Evolutionary conservation across 2,329 filamentous ascomycete species (phyloP), one percentile per base, ranked within the genome.

Genomic region (Scytalidium sp.): DNA sequence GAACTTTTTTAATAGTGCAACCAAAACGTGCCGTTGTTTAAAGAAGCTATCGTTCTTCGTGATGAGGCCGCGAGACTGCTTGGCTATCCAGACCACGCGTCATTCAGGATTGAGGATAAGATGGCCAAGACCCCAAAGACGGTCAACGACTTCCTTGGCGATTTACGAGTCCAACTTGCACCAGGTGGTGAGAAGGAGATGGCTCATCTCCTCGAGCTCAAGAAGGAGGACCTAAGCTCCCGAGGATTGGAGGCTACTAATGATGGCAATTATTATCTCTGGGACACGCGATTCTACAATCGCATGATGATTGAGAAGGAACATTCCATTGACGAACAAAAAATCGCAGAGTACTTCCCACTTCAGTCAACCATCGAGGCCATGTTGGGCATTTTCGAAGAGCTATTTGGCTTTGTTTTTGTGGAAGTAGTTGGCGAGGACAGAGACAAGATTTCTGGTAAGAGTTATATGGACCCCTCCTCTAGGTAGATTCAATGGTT

Each of bases 331-430:
- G 87, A 93, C 56, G 88, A 93, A 66, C 82, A 85, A 60, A 81
- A 85, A 64, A 88, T 94, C 61, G 84, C 89, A 9, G 87, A 94
- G 69, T 94, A 92, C 70, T 94, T 94, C 71, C 89, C 90, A 3
- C 76, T 93, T 6, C 76, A 83, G 52, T 80, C 82, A 13, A 90
- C 87, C 0, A 84, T 94, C 45, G 76, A 78, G 22, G 85, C 83
- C 50, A 93, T 95, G 89, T 75, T 94, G 43, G 79, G 83, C 60
- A 93, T 93, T 60, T 94, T 94, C 56, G 88, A 94, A 69, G 78
- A 89, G 64, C 76, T 94, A 5, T 90, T 95, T 57, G 90, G 89
- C 15, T 75, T 95, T 29, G 81, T 83, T 4, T 94, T 94, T 60
- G 81, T 92, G 15, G 80, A 92, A 70, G 74, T 94, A 20, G 78